These are phyloP conservation scores for Cucurbita pepo DNA, from an alignment of 306 rosid species.

Conservation along the genomic window DNA sequence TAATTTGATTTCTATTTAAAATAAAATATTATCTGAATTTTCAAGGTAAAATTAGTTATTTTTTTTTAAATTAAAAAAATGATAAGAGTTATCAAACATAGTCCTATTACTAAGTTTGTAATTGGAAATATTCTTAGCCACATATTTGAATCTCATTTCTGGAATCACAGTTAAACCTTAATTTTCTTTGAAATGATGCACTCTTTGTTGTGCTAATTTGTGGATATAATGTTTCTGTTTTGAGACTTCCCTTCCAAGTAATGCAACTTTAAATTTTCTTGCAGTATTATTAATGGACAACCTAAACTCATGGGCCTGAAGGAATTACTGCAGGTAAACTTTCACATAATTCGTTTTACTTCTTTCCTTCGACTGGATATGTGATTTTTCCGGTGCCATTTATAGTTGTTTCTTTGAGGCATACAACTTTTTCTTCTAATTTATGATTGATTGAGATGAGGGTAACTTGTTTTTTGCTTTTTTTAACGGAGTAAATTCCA, in stretches of 20 bases:
- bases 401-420: no score
- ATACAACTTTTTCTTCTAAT: background rate
- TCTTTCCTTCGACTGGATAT: background rate
- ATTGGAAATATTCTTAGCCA: background rate
- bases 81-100: background rate
- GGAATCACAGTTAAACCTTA: background rate
- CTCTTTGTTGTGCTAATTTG: background rate
- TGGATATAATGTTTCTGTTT: background rate
- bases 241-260: background rate
- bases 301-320: conserved; percentile 87
- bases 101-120: background rate
- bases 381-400: no score
- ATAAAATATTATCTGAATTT: background rate
- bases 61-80: no score
- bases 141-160: background rate
- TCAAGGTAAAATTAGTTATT: no score
- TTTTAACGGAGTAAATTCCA: conserved; percentile 10
- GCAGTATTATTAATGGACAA: conserved; percentile 65
- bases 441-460: background rate
- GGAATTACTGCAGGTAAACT: conserved; percentile 61
- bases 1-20: background rate
- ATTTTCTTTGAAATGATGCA: background rate
- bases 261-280: background rate
- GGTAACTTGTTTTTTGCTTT: background rate
- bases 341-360: background rate